These are phyloP conservation scores for Termitomyces sp. DNA, from an alignment of 1,284 basidiomycete species.

Conservation along the genomic window DNA sequence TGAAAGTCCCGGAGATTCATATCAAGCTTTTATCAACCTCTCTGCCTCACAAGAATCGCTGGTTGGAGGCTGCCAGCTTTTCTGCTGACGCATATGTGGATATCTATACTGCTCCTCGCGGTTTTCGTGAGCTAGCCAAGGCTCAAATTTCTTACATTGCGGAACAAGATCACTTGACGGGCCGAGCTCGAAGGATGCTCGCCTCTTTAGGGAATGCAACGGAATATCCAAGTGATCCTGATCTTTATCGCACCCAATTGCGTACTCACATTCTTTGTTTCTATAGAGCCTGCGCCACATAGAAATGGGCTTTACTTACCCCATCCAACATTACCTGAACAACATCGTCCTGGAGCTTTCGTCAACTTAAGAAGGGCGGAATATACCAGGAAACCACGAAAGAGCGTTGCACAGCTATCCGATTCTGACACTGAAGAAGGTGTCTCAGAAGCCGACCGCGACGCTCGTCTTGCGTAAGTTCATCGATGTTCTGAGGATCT, in stretches of 20 bases:
- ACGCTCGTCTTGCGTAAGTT: slow-evolving; percentile 60
- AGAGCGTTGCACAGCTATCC: slow-evolving; percentile 34
- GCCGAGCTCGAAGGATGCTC: slow-evolving; percentile 60
- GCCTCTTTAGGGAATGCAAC: slow-evolving; percentile 19
- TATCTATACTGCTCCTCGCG: slow-evolving; percentile 59
- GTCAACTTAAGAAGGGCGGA: slow-evolving; percentile 2
- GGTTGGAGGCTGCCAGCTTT: slow-evolving; percentile 66
- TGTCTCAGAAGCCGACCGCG: slow-evolving; percentile 57
- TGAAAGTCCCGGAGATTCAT: slow-evolving; percentile 46
- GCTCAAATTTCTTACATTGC: slow-evolving; percentile 64
- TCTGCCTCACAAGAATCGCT: slow-evolving; percentile 37
- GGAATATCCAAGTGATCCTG: slow-evolving; percentile 13
- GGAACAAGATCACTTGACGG: slow-evolving; percentile 68
- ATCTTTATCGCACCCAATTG: neutral
- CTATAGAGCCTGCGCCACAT: slow-evolving; percentile 31
- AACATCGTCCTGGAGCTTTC: neutral
- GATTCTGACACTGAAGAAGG: slow-evolving; percentile 66
- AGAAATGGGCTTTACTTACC: slow-evolving; percentile 53
- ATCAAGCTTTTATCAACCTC: slow-evolving; percentile 43
- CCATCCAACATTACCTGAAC: slow-evolving; percentile 30
- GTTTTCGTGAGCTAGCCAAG: slow-evolving; percentile 48
- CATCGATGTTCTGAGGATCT: neutral
- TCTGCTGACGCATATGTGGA: slow-evolving; percentile 59
- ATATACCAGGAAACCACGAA: slow-evolving; percentile 13
- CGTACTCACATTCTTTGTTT: slow-evolving; percentile 1